phyloP scores from a whole-genome alignment of 352 stramenopile genomes.

The Globisporangium canariense region DNA sequence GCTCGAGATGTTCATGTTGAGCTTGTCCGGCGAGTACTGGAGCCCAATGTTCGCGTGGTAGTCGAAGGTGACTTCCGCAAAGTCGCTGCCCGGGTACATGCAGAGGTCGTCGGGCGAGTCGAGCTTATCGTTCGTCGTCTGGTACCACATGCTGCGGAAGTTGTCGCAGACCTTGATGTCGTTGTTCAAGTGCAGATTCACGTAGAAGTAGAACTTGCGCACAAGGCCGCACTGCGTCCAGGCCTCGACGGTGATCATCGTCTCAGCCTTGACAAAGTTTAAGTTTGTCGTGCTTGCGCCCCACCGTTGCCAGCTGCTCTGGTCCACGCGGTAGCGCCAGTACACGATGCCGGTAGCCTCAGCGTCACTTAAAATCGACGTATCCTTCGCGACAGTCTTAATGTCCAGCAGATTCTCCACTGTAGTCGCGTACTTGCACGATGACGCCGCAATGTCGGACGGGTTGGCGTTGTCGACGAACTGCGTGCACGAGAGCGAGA shows the following conservation, averaged over 20 bases:
- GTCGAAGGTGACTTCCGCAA: slow-evolving; percentile 58
- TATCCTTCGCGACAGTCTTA: background rate
- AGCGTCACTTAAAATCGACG: background rate
- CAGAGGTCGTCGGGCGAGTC: slow-evolving; percentile 36
- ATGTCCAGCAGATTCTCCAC: background rate
- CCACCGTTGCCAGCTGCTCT: slow-evolving; percentile 25
- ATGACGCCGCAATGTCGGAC: slow-evolving; percentile 30
- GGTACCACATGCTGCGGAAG: slow-evolving; percentile 70
- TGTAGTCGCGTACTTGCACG: background rate
- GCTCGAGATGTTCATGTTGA: slow-evolving; percentile 36
- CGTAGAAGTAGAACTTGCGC: slow-evolving; percentile 40
- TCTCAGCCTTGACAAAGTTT: slow-evolving; percentile 33
- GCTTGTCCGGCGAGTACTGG: slow-evolving; percentile 27
- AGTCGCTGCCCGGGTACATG: slow-evolving; percentile 45
- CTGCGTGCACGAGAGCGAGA: slow-evolving; percentile 38
- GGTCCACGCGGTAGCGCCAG: slow-evolving; percentile 8
- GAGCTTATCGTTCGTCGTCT: slow-evolving; percentile 30
- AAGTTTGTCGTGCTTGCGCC: slow-evolving; percentile 18
- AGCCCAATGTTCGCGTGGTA: slow-evolving; percentile 53
- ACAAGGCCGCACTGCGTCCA: slow-evolving; percentile 41
- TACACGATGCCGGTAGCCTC: background rate
- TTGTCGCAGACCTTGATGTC: slow-evolving; percentile 43
- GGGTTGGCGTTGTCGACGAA: slow-evolving; percentile 7
- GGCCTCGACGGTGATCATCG: slow-evolving; percentile 52
- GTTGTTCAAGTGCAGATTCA: slow-evolving; percentile 50